Percentiles rank a stretch among this genome's conserved stretches.
These are phyloP conservation scores for Pseudozyma tsukubaensis DNA, from an alignment of 1,284 basidiomycete species.

Conservation along the genomic window DNA sequence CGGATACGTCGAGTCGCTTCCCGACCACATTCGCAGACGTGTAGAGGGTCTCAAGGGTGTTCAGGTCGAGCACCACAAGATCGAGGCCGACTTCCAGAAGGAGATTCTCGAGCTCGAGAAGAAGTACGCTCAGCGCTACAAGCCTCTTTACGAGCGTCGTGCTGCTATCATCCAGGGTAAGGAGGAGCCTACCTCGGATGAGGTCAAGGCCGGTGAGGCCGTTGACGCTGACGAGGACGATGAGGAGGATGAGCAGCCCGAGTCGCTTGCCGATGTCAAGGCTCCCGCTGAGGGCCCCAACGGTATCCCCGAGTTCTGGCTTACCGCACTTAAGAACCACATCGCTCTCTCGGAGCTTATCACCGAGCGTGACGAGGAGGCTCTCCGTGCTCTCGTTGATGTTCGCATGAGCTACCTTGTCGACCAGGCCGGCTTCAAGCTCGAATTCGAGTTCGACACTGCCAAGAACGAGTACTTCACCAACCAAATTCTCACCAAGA, in stretches of 20 bases:
- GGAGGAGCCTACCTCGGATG: constrained; percentile 80
- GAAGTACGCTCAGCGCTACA: constrained; percentile 89
- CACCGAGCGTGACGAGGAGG: constrained; percentile 88
- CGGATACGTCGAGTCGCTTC: constrained; percentile 87
- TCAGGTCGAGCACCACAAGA: constrained; percentile 89
- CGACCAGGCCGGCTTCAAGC: constrained; percentile 86
- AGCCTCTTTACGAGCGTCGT: constrained; percentile 88
- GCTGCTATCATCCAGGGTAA: constrained; percentile 84
- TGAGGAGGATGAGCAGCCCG: constrained; percentile 68
- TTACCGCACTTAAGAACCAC: constrained; percentile 94
- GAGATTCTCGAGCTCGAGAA: constrained; percentile 97
- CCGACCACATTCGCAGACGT: constrained; percentile 82
- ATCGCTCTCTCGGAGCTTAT: constrained; percentile 86
- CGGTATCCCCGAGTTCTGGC: constrained; percentile 96
- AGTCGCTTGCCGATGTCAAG: constrained; percentile 70
- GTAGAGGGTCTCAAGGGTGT: constrained; percentile 94
- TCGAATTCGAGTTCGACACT: constrained; percentile 80
- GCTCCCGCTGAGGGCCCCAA: constrained; percentile 70
- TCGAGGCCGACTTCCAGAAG: constrained; percentile 94
- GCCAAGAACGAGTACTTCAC: constrained; percentile 85
- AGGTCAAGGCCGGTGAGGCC: constrained; percentile 82
- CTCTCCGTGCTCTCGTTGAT: constrained; percentile 77
- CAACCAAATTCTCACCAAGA: constrained; percentile 87
- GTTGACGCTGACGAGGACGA: constrained; percentile 73
- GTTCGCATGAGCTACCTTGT: constrained; percentile 78